phyloP scores from a whole-genome alignment of 2,329 filamentous ascomycete species.

The Claviceps africana region DNA sequence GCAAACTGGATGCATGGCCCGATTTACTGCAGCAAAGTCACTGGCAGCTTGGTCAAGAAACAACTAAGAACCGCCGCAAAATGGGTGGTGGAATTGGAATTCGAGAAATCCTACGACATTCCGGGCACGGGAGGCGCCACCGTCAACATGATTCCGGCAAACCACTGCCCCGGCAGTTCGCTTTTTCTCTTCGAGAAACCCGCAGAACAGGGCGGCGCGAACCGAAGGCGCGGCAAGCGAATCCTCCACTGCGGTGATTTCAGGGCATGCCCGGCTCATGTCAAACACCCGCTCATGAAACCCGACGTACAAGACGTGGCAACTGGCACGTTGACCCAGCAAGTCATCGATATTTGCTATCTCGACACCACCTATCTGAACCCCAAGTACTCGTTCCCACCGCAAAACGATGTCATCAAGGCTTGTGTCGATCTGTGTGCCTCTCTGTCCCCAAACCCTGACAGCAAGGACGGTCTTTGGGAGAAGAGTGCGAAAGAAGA shows the following conservation, averaged over 20 bases:
- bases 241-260: conserved; percentile 96
- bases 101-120: conserved; percentile 65
- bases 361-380: conserved; percentile 95
- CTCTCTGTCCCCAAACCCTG: conserved; percentile 54
- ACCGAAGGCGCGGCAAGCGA: conserved; percentile 47
- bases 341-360: conserved; percentile 90
- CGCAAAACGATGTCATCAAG: conserved; percentile 72
- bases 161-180: conserved; percentile 92
- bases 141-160: conserved; percentile 91
- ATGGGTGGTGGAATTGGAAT: conserved; percentile 75
- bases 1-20: conserved; percentile 83
- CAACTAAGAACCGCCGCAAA: conserved; percentile 76
- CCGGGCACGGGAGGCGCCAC: conserved; percentile 60
- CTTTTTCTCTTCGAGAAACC: conserved; percentile 83
- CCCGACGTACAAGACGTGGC: conserved; percentile 59
- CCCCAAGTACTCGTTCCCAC: conserved; percentile 87
- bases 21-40: conserved; percentile 92
- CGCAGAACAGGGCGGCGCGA: conserved; percentile 45
- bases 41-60: conserved; percentile 73
- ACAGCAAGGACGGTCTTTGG: conserved; percentile 32
- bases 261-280: conserved; percentile 71
- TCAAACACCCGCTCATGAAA: conserved; percentile 66
- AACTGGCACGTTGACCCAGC: conserved; percentile 58
- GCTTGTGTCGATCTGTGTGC: conserved; percentile 81
- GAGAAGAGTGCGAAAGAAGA: conserved; percentile 27